Evolutionary conservation across 208 protist genomes (phyloP), one percentile per base, ranked within the genome.

Genomic region (Leishmania braziliensis): DNA sequence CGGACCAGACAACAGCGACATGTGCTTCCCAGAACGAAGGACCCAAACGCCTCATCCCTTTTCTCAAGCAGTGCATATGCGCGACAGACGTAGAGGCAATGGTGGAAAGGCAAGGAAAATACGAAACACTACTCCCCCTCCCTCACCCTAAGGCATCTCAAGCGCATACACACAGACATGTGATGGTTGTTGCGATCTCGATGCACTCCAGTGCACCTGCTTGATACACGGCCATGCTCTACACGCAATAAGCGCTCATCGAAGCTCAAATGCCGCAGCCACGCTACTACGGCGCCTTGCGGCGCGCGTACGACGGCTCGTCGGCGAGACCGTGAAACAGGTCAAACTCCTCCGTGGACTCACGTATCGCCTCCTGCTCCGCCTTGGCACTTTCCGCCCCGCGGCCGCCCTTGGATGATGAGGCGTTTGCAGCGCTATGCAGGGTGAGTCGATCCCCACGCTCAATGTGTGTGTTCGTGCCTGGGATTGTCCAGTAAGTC

Each of bases 401-500:
- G 39, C 51, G 58, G 76, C 75, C 69, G 82, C 80, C 23, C 48
- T 53, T 63, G 62, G 58, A 60, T 6, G 77, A 82, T 8, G 77
- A 81, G 10, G 77, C 33, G 46, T 53, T 78, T 10, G 77, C 63
- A 0, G 82, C 63, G 10, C 82, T 77, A 77, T 88, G 84, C 66
- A 90, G 39, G 26, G 83, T 86, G 23, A 97, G 75, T 5, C 60
- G 83, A 79, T 96, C 92, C 16, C 93, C 91, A 20, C 95, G 91
- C 79, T 96, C 85, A 58, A 96, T 93, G 62, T 92, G 84, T 46
- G 91, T 94, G 84, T 95, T 93, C 12, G 92, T 95, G 5, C 95
- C 95, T 14, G 93, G 95, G 65, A 97, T 97, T 8, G 93, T 95
- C 95, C 95, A 97, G 84, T 96, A 97, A n/a, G 91, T 78, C 83